These are phyloP conservation scores for Glebionis coronaria DNA, from an alignment of 129 eudicot genomes.

Conservation along the genomic window DNA sequence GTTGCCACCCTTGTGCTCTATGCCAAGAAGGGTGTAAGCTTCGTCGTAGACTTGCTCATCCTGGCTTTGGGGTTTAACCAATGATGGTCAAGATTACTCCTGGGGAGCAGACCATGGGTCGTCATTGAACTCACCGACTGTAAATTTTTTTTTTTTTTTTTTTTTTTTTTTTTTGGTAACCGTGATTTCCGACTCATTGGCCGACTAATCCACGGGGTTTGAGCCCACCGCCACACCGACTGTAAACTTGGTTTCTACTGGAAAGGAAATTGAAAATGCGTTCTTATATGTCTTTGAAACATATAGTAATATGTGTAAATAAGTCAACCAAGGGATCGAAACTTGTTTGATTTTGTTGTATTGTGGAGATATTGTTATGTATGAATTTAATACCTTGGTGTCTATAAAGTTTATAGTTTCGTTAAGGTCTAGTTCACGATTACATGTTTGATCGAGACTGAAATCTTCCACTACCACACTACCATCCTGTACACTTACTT, in stretches of 20 bases:
- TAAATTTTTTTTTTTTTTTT: no score
- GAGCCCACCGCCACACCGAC: no score
- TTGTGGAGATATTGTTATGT: constrained; percentile 8
- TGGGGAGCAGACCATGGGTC: constrained; percentile 79
- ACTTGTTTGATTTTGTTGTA: constrained; percentile 12
- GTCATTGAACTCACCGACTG: constrained; percentile 35
- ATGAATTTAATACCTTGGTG: not conserved
- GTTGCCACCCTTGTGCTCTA: constrained; percentile 91
- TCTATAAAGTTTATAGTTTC: not conserved
- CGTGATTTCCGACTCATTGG: no score
- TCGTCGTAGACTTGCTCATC: constrained; percentile 91
- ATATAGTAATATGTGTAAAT: constrained; percentile 28
- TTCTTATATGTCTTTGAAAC: constrained; percentile 6
- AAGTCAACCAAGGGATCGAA: constrained; percentile 21
- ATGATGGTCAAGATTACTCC: constrained; percentile 78
- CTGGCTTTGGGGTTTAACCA: constrained; percentile 64
- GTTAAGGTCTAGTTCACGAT: no score
- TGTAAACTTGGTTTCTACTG: not conserved
- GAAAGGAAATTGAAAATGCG: constrained; percentile 3
- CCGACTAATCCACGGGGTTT: no score
- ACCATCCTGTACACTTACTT: no score
- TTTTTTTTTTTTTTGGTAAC: no score
- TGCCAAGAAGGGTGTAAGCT: constrained; percentile 98
- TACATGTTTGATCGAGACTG: no score
- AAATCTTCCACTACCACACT: no score